Percentiles rank a stretch among this genome's conserved stretches.
These are phyloP conservation scores for Plasmodium ovale DNA, from an alignment of 169 alveolate genomes.

Conservation along the genomic window DNA sequence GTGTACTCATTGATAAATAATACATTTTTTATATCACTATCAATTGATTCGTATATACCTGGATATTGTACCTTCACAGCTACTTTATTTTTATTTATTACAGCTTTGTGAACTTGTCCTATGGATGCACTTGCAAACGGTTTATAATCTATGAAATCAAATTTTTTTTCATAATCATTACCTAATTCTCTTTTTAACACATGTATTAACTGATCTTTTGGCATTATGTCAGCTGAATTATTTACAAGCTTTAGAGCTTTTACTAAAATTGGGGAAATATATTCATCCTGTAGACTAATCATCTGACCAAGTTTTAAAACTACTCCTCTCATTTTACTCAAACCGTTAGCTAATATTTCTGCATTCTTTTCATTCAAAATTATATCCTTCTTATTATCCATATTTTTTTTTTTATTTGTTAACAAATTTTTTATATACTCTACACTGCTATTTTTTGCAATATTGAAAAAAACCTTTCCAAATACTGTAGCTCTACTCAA, in stretches of 20 bases:
- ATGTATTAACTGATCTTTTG: conserved; percentile 86
- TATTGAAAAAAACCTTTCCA: conserved; percentile 63
- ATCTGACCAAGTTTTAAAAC: conserved; percentile 89
- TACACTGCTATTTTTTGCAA: conserved; percentile 66
- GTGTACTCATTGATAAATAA: conserved; percentile 80
- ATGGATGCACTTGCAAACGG: conserved; percentile 91
- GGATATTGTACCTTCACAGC: conserved; percentile 87
- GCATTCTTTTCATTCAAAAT: conserved; percentile 82
- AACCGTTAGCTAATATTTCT: conserved; percentile 80
- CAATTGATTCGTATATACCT: conserved; percentile 85
- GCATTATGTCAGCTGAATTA: conserved; percentile 95
- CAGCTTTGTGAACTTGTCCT: conserved; percentile 87
- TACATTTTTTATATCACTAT: conserved; percentile 82
- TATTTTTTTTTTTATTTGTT: neutral
- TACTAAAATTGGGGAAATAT: conserved; percentile 89
- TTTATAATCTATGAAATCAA: conserved; percentile 78
- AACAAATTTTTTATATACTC: conserved; percentile 51
- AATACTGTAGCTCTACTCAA: conserved; percentile 62
- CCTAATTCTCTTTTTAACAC: conserved; percentile 90
- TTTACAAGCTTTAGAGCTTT: conserved; percentile 92
- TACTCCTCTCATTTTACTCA: conserved; percentile 93
- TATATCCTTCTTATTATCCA: neutral
- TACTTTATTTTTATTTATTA: conserved; percentile 76
- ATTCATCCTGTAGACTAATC: conserved; percentile 90
- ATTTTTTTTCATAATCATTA: conserved; percentile 87